Percentiles rank a stretch among this genome's conserved stretches.
Evolutionary conservation across 306 rosid species (phyloP).

Genomic region (Prunus mume): DNA sequence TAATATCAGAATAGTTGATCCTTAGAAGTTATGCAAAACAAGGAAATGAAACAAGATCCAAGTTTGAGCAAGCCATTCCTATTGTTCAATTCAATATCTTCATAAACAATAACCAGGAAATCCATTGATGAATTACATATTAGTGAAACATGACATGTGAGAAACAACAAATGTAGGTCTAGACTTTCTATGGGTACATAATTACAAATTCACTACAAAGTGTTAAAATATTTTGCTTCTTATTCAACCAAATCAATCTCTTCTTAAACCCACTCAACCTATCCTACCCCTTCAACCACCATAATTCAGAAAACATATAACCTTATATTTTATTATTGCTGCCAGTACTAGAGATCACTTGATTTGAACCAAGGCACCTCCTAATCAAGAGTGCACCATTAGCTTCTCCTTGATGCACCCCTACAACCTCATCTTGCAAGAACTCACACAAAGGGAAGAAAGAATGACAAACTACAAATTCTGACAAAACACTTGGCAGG

Average conservation of each 20-base stretch:
- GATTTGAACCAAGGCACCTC: background rate
- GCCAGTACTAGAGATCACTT: background rate
- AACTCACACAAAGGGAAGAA: background rate
- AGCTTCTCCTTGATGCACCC: background rate
- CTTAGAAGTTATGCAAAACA: constrained; percentile 5
- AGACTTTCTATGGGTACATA: background rate
- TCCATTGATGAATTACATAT: background rate
- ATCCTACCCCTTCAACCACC: background rate
- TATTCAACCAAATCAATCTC: background rate
- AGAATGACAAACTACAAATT: background rate
- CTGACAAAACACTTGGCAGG: background rate
- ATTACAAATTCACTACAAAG: constrained; percentile 1
- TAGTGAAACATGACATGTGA: background rate
- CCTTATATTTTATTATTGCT: background rate
- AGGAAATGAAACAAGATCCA: background rate
- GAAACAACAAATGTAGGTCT: background rate
- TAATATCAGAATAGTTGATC: constrained; percentile 32
- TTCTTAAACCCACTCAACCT: background rate
- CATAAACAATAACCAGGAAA: background rate
- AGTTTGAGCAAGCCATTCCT: background rate
- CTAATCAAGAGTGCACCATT: background rate
- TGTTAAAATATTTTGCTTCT: background rate
- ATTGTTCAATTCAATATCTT: background rate
- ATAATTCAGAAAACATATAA: background rate
- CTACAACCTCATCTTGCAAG: background rate